Percentiles rank a stretch among this genome's conserved stretches.
These are phyloP conservation scores for Vaccinium vitisidaea DNA, from an alignment of 148 eudicot species.

Conservation along the genomic window DNA sequence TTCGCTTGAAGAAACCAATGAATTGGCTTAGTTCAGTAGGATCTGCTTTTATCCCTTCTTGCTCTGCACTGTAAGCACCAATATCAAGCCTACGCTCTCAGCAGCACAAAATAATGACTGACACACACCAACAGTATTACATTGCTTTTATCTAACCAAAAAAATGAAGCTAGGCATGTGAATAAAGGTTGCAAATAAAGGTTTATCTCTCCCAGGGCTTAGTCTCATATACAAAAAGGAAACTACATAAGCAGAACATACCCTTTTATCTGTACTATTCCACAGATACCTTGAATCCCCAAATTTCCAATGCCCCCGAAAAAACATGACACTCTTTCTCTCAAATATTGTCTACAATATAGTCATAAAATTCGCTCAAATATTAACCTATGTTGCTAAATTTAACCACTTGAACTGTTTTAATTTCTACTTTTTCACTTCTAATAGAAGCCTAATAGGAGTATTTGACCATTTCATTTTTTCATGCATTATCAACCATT, in stretches of 20 bases:
- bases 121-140: not conserved
- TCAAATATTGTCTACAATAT: not conserved
- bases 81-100: conserved; percentile 5
- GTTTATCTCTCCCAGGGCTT: not conserved
- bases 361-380: not conserved
- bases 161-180: not conserved
- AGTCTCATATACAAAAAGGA: not conserved
- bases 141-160: not conserved
- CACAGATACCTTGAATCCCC: not conserved
- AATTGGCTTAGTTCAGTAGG: conserved; percentile 73
- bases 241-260: not conserved
- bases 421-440: not conserved
- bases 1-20: conserved; percentile 62
- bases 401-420: not conserved
- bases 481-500: not conserved
- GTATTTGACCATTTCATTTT: not conserved
- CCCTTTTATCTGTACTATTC: not conserved
- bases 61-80: conserved; percentile 65
- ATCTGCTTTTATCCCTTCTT: conserved; percentile 75
- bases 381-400: not conserved
- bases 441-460: not conserved
- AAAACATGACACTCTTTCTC: not conserved
- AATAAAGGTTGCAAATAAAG: not conserved
- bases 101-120: not conserved
- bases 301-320: not conserved